A percentile compares a stretch with the other conserved stretches of the same genome.
Conservation (phyloP, 2,329 filamentous ascomycete genomes). For the Penicillium sp. region DNA sequence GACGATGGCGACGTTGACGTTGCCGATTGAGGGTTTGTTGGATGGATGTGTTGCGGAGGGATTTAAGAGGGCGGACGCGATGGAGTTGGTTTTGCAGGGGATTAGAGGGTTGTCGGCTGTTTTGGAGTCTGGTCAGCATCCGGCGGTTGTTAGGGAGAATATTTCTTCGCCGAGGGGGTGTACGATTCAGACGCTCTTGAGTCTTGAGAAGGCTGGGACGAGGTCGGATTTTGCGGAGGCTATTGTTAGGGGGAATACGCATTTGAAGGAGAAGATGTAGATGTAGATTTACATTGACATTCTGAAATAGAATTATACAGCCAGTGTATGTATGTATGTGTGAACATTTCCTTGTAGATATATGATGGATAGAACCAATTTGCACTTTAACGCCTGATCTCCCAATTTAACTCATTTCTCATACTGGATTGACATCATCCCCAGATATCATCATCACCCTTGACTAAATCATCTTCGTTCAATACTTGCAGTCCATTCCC, state of each 20-base stretch:
- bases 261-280: conserved; percentile 24
- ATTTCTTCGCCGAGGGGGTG: conserved; percentile 63
- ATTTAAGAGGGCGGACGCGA: conserved; percentile 58
- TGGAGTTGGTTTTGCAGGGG: conserved; percentile 62
- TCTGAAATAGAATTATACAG: conserved; percentile 37
- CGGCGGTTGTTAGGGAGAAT: conserved; percentile 60
- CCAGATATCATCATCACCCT: conserved; percentile 50
- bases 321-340: conserved; percentile 47
- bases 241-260: conserved; percentile 39
- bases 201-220: conserved; percentile 59
- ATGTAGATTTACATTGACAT: background rate
- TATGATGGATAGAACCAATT: background rate
- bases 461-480: conserved; percentile 49
- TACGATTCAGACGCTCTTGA: conserved; percentile 61
- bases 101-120: conserved; percentile 59
- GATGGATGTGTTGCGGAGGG: conserved; percentile 65
- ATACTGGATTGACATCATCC: conserved; percentile 22
- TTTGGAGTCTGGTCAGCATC: conserved; percentile 60
- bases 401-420: conserved; percentile 1
- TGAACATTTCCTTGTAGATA: background rate
- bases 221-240: conserved; percentile 56
- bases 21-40: conserved; percentile 61
- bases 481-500: conserved; percentile 47
- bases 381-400: conserved; percentile 39
- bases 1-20: conserved; percentile 59